Evolutionary conservation across 768 basidiomycete genomes (phyloP), one percentile per base, ranked within the genome.

Genomic region (Dentipellis fragilis): DNA sequence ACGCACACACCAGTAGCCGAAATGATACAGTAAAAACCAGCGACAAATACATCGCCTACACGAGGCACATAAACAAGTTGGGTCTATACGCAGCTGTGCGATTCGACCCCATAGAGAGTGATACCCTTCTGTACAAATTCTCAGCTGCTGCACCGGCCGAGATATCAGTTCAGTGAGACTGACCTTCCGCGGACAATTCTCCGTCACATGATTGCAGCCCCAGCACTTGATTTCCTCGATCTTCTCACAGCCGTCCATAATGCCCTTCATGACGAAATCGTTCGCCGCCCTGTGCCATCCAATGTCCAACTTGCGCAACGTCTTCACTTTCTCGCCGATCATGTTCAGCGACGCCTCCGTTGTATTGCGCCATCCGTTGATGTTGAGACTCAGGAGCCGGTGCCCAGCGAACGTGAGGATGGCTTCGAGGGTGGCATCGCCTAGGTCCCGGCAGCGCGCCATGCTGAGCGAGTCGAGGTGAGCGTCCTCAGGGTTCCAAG

Each of bases 201-300:
- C 69, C 21, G 69, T 78, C 16, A 82, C 60, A 7, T 70, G 67
- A 59, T 76, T 80, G 58, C 80, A 80, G 7, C 81, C 81, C 72
- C 74, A 84, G 10, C 80, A 75, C 55, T 72, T 78, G 60, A 85
- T 63, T 37, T 73, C 71, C 55, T 66, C 60, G 19, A 85, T 56
- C 21, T 69, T 63, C 0, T 64, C 52, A 53, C 78, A 76, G 1
- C 64, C 69, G 11, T 78, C 73, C 45, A 93, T 63, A 61, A 93
- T 70, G 12, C 72, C 78, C 68, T 89, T 85, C 59, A 97, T 70
- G 3, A 87, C 75, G 64, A 87, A 93, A 68, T 98, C 87, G 57
- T 93, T 86, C 40, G 89, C 75, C 19, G 79, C 77, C 49, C 94
- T 73, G 62, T 93, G 93, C 80, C 87, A 98, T 1, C 93, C 87